Evolutionary conservation across 495 filamentous ascomycete genomes (phyloP), one percentile per base, ranked within the genome.

Genomic region (Xylaria castorea): DNA sequence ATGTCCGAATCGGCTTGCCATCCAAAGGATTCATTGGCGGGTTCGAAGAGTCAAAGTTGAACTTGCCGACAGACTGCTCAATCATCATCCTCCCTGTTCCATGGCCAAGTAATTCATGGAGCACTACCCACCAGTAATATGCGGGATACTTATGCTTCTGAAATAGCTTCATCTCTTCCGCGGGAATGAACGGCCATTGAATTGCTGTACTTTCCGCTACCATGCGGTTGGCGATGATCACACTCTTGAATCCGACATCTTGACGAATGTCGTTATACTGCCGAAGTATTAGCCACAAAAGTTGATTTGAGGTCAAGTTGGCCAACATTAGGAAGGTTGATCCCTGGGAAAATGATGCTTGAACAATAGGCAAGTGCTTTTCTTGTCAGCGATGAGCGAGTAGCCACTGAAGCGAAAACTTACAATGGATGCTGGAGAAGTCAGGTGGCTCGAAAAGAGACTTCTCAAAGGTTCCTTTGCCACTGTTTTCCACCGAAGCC

Each of bases 381-480:
- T 20, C 25, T 58, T 16, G 53, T 32, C 12, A 77, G 79, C 74
- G 65, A 81, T 79, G 63, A 86, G 86, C 6, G 83, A 84, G 27
- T 85, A 76, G 58, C 84, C 85, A 36, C 81, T 82, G 4, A 79
- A 79, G 9, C 76, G 75, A 66, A 83, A 84, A 40, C 86, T 81
- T 12, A 70, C 71, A 87, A 72, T 91, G 89, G 5, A 91, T 79
- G 25, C 86, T 88, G 3, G 92, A 93, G 77, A 94, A 94, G 74
- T 94, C 92, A 0, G 92, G 92, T 53, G 89, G 89, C 27, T 90
- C 81, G 77, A 94, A 94, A 65, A 87, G 87, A 72, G 91, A 89
- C 75, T 93, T 93, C 76, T 94, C 92, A 74, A 93, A 94, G 18
- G 69, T 65, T 12, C 71, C 71, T 44, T 62, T 73, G 5, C 71